These are phyloP conservation scores for Calonectria pauciramosa DNA, from an alignment of 2,329 filamentous ascomycete species.

Conservation along the genomic window DNA sequence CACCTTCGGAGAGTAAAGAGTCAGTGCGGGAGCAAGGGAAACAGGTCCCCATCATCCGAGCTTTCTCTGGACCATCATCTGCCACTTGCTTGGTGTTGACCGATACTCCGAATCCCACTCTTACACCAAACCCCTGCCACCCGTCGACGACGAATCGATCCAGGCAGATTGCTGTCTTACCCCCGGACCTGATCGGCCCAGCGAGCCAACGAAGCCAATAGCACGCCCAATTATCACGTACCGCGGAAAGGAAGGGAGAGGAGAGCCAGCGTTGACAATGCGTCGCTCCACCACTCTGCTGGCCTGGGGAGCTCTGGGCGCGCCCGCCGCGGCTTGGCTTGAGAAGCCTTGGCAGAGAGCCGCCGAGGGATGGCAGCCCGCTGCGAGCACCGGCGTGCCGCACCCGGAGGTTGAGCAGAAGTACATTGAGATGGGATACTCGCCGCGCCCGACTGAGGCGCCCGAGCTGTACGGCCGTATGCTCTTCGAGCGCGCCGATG, in stretches of 20 bases:
- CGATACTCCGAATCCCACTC: neutral
- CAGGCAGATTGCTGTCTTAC: neutral
- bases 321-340: slow-evolving; percentile 42
- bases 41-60: neutral
- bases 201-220: neutral
- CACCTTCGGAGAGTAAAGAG: neutral
- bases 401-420: slow-evolving; percentile 30
- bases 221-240: neutral
- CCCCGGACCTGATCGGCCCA: neutral
- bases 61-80: neutral
- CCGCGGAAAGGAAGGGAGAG: neutral
- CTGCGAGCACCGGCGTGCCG: slow-evolving; percentile 43
- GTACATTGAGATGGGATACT: slow-evolving; percentile 48
- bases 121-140: neutral
- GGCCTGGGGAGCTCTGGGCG: slow-evolving; percentile 41
- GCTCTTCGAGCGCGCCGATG: slow-evolving; percentile 46
- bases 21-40: neutral
- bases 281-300: slow-evolving; percentile 38
- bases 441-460: slow-evolving; percentile 49
- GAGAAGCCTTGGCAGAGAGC: slow-evolving; percentile 36
- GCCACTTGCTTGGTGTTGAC: neutral
- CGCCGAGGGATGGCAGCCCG: slow-evolving; percentile 46
- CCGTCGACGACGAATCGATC: neutral
- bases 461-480: slow-evolving; percentile 48
- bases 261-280: slow-evolving; percentile 26